Evolutionary conservation across 75 land plant genomes (phyloP).

Genomic region (Sequoia sempervirens): DNA sequence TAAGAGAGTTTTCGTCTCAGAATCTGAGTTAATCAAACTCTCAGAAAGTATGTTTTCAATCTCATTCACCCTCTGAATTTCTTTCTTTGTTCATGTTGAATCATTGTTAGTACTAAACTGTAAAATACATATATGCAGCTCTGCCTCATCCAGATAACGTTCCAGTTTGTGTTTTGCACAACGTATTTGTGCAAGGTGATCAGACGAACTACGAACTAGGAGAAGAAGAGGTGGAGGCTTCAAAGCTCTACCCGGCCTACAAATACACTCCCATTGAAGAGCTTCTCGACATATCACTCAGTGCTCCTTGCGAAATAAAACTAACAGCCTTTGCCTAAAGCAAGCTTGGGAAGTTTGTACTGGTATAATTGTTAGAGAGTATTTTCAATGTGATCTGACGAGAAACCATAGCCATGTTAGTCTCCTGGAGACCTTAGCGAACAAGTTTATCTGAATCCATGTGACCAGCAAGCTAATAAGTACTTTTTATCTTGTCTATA

Average conservation of each 20-base stretch:
- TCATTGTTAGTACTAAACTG: not conserved
- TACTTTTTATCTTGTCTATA: too few species aligned
- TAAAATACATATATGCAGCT: slow-evolving; percentile 13
- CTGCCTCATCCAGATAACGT: slow-evolving; percentile 29
- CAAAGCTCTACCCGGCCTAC: slow-evolving; percentile 38
- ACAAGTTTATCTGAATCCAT: too few species aligned
- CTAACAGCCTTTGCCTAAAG: slow-evolving; percentile 15
- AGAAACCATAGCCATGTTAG: too few species aligned
- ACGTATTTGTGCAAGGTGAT: slow-evolving; percentile 28
- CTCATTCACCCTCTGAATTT: not conserved
- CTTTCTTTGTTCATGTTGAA: not conserved
- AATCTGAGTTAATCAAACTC: slow-evolving; percentile 22
- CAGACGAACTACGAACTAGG: slow-evolving; percentile 22
- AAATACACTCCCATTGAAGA: slow-evolving; percentile 34
- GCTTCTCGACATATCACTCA: slow-evolving; percentile 10
- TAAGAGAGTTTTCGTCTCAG: slow-evolving; percentile 19
- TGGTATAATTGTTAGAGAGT: too few species aligned
- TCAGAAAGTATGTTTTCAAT: slow-evolving; percentile 17
- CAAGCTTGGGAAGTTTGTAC: not conserved
- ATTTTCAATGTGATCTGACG: too few species aligned
- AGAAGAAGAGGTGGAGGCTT: slow-evolving; percentile 25
- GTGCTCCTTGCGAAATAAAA: slow-evolving; percentile 12
- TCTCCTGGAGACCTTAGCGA: too few species aligned
- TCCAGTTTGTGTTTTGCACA: slow-evolving; percentile 15
- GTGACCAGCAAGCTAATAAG: too few species aligned